Conservation (phyloP, 2,329 filamentous ascomycete genomes). For the Aspergillus versicolor region DNA sequence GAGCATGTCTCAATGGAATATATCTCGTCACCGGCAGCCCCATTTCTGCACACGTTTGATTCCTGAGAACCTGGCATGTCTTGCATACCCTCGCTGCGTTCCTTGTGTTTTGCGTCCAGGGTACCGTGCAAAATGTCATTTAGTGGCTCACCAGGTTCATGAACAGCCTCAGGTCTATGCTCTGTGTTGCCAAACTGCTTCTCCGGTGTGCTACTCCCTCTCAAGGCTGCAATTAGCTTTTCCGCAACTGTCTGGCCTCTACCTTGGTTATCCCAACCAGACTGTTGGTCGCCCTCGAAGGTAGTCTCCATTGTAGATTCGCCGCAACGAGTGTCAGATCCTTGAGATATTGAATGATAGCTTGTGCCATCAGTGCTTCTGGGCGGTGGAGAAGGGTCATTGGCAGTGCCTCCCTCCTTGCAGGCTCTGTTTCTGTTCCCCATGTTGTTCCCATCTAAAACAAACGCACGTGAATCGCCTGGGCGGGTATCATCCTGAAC, state of each 20-base stretch:
- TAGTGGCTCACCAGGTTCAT: not conserved
- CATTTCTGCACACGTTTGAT: not conserved
- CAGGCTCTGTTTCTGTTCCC: not conserved
- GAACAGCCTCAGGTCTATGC: not conserved
- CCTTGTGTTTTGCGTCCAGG: not conserved
- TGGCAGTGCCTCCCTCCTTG: not conserved
- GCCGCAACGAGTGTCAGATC: not conserved
- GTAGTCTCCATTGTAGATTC: not conserved
- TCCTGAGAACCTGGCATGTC: not conserved
- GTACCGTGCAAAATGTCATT: not conserved
- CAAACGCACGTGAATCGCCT: not conserved
- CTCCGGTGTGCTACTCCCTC: not conserved
- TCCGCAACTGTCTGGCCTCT: slow-evolving; percentile 24
- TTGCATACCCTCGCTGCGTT: not conserved
- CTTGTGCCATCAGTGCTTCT: not conserved
- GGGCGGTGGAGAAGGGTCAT: not conserved
- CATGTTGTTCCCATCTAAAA: not conserved
- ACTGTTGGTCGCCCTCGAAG: not conserved
- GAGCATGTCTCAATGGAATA: not conserved
- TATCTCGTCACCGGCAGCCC: not conserved
- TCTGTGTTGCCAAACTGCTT: not conserved
- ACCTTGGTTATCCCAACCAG: slow-evolving; percentile 9
- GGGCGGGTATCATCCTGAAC: not conserved
- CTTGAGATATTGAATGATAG: not conserved
- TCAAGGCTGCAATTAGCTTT: slow-evolving; percentile 25